Base-by-base conservation (phyloP, 345 rosid species). In the Rubroshorea leprosula region DNA sequence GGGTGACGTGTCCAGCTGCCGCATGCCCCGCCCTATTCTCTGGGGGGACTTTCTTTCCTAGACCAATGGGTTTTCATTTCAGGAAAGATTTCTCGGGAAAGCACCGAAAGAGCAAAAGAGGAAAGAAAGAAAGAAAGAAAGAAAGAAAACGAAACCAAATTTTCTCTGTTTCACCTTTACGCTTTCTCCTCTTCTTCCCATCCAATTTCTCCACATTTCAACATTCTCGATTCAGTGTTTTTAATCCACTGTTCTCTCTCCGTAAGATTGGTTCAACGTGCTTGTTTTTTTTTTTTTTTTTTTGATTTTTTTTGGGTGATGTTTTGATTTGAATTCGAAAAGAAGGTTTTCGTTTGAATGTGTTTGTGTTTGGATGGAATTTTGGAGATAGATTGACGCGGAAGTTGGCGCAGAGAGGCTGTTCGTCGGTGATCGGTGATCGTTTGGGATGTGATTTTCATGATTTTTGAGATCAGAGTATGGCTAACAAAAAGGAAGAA, bases 401-500 rank as follows among this genome's bases (percentile, higher is more conserved):
- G 39, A 23, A 4, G 41, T 10, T 21, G 38, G 24, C 27, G 29
- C 14, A 62, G 61, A 20, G 45, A 41, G 47, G 29, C 26, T 13
- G 35, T 41, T 19, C 16, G 19, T 57, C 26, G 13, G 39, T 47
- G 58, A 51, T 55, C 55, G 43, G 26, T 25, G 64, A 60, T 17
- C 16, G 49, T 44, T 49, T 49, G 54, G 55, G 66, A 35, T 35
- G 41, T 35, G 41, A 35, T 35, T 35, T n/a, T 35, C 26, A n/a
- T 61, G 61, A 58, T 62, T 55, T 35, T 25, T 35, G 64, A 35
- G 64, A 49, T 57, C 61, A 27, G 70, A 56, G 29, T 14, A 86
- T 86, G 95, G 63, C 82, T 49, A 75, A 65, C 64, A 81, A 76
- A 54, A 75, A 57, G 66, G 61, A 64, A 31, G 96, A 80, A 49